A percentile compares a stretch with the other conserved stretches of the same genome.
phyloP scores from a whole-genome alignment of 2,329 filamentous ascomycete genomes.

The Celoporthe dispersa region DNA sequence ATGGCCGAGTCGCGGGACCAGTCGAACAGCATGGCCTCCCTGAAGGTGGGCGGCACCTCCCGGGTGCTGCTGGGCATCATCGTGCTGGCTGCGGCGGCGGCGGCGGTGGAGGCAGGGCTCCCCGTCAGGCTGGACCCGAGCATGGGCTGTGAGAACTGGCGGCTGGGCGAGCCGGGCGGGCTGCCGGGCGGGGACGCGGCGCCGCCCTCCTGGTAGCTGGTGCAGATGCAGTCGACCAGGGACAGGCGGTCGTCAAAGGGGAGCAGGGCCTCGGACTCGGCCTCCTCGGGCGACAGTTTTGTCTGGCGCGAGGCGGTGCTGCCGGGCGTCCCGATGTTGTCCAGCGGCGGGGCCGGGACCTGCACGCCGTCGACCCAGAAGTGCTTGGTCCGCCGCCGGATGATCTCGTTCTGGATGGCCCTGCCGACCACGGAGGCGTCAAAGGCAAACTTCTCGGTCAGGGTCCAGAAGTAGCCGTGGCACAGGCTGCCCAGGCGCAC shows the following conservation, averaged over 20 bases:
- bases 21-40: constrained; percentile 75
- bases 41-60: constrained; percentile 69
- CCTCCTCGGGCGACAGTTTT: constrained; percentile 53
- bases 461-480: constrained; percentile 84
- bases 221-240: constrained; percentile 75
- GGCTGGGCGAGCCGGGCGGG: constrained; percentile 70
- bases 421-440: constrained; percentile 70
- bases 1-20: constrained; percentile 81
- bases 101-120: constrained; percentile 27
- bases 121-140: constrained; percentile 53
- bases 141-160: constrained; percentile 65
- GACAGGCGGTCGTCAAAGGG: constrained; percentile 76
- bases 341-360: constrained; percentile 69
- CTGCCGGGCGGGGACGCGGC: constrained; percentile 68
- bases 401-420: constrained; percentile 76
- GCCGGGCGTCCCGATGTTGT: constrained; percentile 62
- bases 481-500: constrained; percentile 82
- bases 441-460: constrained; percentile 79
- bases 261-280: constrained; percentile 67
- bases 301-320: constrained; percentile 47
- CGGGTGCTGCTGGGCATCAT: constrained; percentile 35
- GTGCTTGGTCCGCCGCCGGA: constrained; percentile 70
- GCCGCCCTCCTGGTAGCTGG: constrained; percentile 66
- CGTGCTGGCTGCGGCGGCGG: no score
- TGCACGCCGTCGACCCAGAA: constrained; percentile 80